Conservation (phyloP, 2,329 filamentous ascomycete genomes). For the Dendrostoma leiphaemia region DNA sequence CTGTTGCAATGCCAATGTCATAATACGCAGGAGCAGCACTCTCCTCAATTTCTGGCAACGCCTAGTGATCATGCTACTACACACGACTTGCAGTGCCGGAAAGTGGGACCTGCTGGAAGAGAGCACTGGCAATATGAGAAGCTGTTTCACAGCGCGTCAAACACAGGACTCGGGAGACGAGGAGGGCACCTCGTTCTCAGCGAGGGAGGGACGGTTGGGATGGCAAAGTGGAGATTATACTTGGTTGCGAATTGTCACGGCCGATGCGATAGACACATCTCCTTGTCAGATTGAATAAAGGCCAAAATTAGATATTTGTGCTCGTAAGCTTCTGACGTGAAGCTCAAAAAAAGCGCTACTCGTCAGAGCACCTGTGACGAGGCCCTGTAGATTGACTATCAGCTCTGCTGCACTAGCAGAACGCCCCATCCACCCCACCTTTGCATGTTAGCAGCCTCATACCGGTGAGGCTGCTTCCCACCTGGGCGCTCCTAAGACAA, state of each 20-base stretch:
- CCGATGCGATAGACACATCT: slow-evolving; percentile 10
- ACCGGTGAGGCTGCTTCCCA: no score
- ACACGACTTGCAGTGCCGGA: no score
- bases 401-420: no score
- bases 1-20: background rate
- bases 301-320: slow-evolving; percentile 2
- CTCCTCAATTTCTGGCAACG: background rate
- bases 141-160: slow-evolving; percentile 2
- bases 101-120: background rate
- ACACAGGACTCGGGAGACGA: background rate
- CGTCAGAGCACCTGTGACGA: background rate
- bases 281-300: slow-evolving; percentile 21
- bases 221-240: slow-evolving; percentile 4
- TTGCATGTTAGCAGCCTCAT: no score
- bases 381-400: no score
- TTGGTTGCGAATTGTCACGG: slow-evolving; percentile 12
- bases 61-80: background rate
- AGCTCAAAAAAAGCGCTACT: no score
- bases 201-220: background rate
- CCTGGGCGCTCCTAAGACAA: no score
- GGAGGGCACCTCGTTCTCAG: background rate
- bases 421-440: no score
- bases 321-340: no score
- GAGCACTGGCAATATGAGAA: slow-evolving; percentile 1
- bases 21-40: background rate